Conservation (phyloP, 805 yeast species). For the Wickerhamiella vanderwaltii region DNA sequence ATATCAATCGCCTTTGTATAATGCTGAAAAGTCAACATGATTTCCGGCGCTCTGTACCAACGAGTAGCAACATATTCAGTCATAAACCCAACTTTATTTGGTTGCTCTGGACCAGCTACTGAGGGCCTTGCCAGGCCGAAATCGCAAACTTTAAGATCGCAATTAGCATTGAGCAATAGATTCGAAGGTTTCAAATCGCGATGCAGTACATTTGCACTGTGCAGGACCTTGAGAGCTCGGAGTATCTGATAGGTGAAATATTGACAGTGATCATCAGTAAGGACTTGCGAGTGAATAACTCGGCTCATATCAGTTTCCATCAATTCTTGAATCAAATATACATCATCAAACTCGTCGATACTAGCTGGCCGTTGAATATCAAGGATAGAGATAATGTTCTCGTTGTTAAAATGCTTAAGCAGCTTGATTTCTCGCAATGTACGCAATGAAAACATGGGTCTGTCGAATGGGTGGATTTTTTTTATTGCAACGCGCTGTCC, state of each 20-base stretch:
- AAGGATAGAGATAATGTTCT: conserved; percentile 77
- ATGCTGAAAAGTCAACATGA: conserved; percentile 86
- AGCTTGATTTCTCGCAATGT: conserved; percentile 83
- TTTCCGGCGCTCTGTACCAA: conserved; percentile 98
- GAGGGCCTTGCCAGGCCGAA: conserved; percentile 93
- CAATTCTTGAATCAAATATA: conserved; percentile 66
- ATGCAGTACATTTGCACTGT: conserved; percentile 84
- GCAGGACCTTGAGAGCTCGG: conserved; percentile 83
- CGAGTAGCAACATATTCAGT: conserved; percentile 97
- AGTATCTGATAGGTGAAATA: conserved; percentile 82
- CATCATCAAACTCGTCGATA: conserved; percentile 70
- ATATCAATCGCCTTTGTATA: conserved; percentile 94
- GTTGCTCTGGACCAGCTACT: conserved; percentile 44
- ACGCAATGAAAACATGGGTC: conserved; percentile 77
- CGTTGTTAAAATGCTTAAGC: conserved; percentile 82
- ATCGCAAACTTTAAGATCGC: conserved; percentile 92
- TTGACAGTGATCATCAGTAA: conserved; percentile 92
- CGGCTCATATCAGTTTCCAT: conserved; percentile 99
- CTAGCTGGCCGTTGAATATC: conserved; percentile 78
- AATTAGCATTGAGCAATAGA: conserved; percentile 84
- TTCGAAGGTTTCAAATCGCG: conserved; percentile 93
- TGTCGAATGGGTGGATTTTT: conserved; percentile 83
- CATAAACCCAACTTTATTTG: conserved; percentile 76
- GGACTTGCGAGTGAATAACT: conserved; percentile 83
- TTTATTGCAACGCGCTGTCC: conserved; percentile 89